phyloP scores from a whole-genome alignment of 2,329 filamentous ascomycete genomes.

The Sclerotinia nivalis region DNA sequence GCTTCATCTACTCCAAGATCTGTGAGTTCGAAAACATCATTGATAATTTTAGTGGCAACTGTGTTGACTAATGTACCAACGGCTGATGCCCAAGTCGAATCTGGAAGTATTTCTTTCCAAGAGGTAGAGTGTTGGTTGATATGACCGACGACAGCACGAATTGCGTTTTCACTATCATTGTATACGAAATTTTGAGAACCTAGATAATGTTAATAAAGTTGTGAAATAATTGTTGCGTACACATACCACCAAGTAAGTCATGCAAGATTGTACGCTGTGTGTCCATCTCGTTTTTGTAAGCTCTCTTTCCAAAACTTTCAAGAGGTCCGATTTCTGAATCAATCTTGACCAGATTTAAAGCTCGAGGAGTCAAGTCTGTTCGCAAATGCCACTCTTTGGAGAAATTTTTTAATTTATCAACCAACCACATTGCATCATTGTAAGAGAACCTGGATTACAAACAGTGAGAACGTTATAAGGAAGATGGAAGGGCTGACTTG shows the following conservation, averaged over 20 bases:
- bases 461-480: constrained; percentile 10
- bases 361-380: constrained; percentile 52
- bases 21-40: constrained; percentile 61
- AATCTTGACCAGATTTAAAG: constrained; percentile 56
- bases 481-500: not conserved
- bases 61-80: constrained; percentile 61
- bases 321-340: constrained; percentile 62
- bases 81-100: constrained; percentile 63
- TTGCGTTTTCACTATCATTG: constrained; percentile 53
- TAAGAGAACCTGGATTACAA: constrained; percentile 58
- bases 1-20: constrained; percentile 65
- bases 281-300: constrained; percentile 61
- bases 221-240: not conserved
- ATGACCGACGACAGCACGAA: constrained; percentile 55
- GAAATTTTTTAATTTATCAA: constrained; percentile 56
- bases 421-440: constrained; percentile 65
- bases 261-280: constrained; percentile 62
- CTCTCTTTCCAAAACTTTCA: constrained; percentile 60
- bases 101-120: constrained; percentile 60
- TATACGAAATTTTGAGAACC: constrained; percentile 60
- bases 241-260: constrained; percentile 57
- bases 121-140: constrained; percentile 55
- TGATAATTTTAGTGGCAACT: constrained; percentile 60
- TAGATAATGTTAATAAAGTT: constrained; percentile 29
- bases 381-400: constrained; percentile 54